Conservation (phyloP, 208 protist species). For the Crithidia bombi region DNA sequence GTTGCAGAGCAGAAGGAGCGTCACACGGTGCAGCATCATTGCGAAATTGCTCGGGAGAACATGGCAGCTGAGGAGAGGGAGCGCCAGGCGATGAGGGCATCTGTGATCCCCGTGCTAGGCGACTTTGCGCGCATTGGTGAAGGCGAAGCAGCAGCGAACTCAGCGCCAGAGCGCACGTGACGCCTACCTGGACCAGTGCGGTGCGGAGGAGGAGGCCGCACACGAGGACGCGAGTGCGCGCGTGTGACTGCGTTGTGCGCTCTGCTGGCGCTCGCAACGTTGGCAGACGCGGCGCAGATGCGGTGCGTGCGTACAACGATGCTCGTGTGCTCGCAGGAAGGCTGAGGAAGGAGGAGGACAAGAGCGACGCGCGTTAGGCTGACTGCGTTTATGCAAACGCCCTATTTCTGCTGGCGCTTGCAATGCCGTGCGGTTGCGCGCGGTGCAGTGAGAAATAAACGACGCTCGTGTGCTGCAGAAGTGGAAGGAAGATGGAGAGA, state of each 20-base stretch:
- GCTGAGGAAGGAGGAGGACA: conserved; percentile 18
- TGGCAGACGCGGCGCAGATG: conserved; percentile 1
- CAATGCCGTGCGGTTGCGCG: conserved; percentile 7
- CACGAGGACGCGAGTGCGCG: conserved; percentile 28
- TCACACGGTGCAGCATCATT: conserved; percentile 10
- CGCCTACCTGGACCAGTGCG: conserved; percentile 26
- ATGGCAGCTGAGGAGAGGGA: neutral
- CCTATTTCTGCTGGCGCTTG: conserved; percentile 14
- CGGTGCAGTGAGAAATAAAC: conserved; percentile 4
- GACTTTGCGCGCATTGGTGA: conserved; percentile 21
- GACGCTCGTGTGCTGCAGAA: conserved; percentile 18
- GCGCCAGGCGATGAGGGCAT: neutral
- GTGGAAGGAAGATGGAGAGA: too few relatives aligned
- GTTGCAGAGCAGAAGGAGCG: conserved; percentile 23
- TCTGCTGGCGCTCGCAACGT: conserved; percentile 16
- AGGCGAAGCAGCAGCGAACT: conserved; percentile 31
- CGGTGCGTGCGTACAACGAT: conserved; percentile 24
- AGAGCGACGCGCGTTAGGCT: neutral
- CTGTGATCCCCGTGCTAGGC: neutral
- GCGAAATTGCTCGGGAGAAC: neutral
- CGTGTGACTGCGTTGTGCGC: conserved; percentile 30
- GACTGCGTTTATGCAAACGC: conserved; percentile 30
- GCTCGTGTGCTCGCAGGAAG: conserved; percentile 19
- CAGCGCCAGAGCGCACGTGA: conserved; percentile 17
- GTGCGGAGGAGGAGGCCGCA: conserved; percentile 6